A percentile compares a stretch with the other conserved stretches of the same genome.
These are phyloP conservation scores for Pulveroboletus frians DNA, from an alignment of 768 basidiomycete genomes.

Conservation along the genomic window DNA sequence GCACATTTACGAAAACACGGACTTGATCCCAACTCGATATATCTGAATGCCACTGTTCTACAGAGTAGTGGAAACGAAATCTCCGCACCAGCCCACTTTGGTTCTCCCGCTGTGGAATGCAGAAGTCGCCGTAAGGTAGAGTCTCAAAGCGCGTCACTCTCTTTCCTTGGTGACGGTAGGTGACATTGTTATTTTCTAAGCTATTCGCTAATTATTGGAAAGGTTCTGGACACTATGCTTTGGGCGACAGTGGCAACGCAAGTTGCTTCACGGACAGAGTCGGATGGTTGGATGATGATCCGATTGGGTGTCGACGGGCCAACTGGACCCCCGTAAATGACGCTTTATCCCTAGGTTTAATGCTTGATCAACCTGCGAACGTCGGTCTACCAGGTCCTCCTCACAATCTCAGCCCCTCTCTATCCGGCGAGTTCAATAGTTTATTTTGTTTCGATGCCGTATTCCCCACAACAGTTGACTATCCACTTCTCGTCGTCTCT, in stretches of 20 bases:
- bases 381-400: background rate
- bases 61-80: background rate
- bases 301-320: conserved; percentile 3
- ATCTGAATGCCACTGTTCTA: conserved; percentile 23
- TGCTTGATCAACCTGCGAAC: conserved; percentile 2
- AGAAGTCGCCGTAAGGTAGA: background rate
- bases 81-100: conserved; percentile 13
- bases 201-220: conserved; percentile 2
- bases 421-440: background rate
- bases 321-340: conserved; percentile 2
- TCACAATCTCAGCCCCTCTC: conserved; percentile 2
- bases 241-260: background rate
- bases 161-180: conserved; percentile 13
- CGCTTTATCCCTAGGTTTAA: background rate
- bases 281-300: conserved; percentile 4
- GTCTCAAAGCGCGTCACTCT: conserved; percentile 6
- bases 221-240: conserved; percentile 10
- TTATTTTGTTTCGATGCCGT: conserved; percentile 4
- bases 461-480: conserved; percentile 3
- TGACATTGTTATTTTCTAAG: background rate
- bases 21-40: conserved; percentile 22
- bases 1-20: conserved; percentile 51
- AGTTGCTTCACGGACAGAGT: background rate
- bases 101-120: conserved; percentile 3
- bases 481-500: conserved; percentile 5